Evolutionary conservation across 148 eudicot species (phyloP), one percentile per base, ranked within the genome.

Genomic region (Silene latifolia): DNA sequence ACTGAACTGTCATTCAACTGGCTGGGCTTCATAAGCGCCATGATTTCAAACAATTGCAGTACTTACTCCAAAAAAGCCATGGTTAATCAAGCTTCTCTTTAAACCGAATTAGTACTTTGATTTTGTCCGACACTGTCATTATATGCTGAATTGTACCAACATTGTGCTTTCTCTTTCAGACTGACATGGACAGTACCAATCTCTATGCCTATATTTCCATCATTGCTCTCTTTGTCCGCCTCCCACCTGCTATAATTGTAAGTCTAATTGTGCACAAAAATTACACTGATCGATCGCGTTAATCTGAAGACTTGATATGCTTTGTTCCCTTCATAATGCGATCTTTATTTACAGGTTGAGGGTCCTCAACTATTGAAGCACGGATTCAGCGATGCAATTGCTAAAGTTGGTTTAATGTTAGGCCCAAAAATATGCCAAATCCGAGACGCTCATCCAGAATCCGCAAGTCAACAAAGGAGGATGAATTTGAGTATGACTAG

Each of bases 141-240:
- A 13, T 19, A 47, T 68, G 54, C 46, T 24, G 15, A 0, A 15
- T 56, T 63, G 71, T 71, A 67, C 75, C 73, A 60, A 46, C 69
- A 60, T 9, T 7, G 18, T 57, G 71, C 20, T 76, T 46, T 63
- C 48, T 73, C 15, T 78, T 90, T 83, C 99, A 92, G 99, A 95
- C 99, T 78, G 96, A 88, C 76, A 95, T 95, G 99, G 99, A 95
- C 79, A 95, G 99, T 85, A 95, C 99, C 19, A 95, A 95, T 74
- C 69, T 95, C 75, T 95, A 95, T 78, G 99, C 99, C 72, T 95
- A 95, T 86, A 95, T 95, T 81, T 82, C 99, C 73, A 95, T 95
- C n/a, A 95, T 95, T 57, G 94, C 97, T 23, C 89, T 95, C 74
- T 62, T 95, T 29, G 88, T 90, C 72, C 92, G 97, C 84, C 80